Percentiles rank a stretch among this genome's conserved stretches.
phyloP scores from a whole-genome alignment of 2,329 filamentous ascomycete species.

The Ceratocystis cacaofunesta region DNA sequence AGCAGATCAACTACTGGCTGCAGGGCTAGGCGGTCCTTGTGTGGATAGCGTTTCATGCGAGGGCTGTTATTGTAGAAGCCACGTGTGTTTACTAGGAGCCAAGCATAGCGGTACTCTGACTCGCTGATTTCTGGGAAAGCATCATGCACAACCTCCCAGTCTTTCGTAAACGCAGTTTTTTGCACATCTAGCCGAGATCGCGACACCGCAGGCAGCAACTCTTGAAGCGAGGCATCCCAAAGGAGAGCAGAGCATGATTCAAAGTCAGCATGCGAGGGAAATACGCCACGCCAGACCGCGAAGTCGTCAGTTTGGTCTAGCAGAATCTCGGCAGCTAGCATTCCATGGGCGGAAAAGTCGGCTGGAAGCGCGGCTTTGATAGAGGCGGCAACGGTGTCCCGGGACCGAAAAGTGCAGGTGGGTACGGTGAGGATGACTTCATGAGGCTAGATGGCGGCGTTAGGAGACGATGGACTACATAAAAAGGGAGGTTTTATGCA shows the following conservation, averaged over 20 bases:
- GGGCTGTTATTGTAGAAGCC: slow-evolving; percentile 44
- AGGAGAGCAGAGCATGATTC: slow-evolving; percentile 30
- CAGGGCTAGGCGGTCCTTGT: slow-evolving; percentile 49
- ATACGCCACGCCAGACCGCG: slow-evolving; percentile 47
- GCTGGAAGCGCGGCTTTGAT: slow-evolving; percentile 38
- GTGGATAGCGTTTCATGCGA: slow-evolving; percentile 28
- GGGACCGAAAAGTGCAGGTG: slow-evolving; percentile 45
- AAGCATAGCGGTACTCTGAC: slow-evolving; percentile 37
- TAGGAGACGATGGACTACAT: background rate
- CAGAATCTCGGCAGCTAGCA: slow-evolving; percentile 52
- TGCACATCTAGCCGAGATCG: slow-evolving; percentile 39
- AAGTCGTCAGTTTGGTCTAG: slow-evolving; percentile 27
- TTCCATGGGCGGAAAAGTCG: slow-evolving; percentile 49
- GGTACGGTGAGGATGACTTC: slow-evolving; percentile 53
- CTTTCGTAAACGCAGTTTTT: slow-evolving; percentile 26
- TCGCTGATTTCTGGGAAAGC: slow-evolving; percentile 24
- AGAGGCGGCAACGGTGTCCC: slow-evolving; percentile 40
- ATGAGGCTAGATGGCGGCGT: slow-evolving; percentile 21
- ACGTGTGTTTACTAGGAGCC: slow-evolving; percentile 47
- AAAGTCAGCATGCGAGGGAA: slow-evolving; percentile 50
- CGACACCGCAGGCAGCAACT: slow-evolving; percentile 32
- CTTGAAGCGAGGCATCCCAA: slow-evolving; percentile 34
- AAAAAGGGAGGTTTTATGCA: background rate
- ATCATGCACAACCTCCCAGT: slow-evolving; percentile 27
- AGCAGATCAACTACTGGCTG: slow-evolving; percentile 62